phyloP scores from a whole-genome alignment of 1,139 yeast genomes.

The Candida sojae region DNA sequence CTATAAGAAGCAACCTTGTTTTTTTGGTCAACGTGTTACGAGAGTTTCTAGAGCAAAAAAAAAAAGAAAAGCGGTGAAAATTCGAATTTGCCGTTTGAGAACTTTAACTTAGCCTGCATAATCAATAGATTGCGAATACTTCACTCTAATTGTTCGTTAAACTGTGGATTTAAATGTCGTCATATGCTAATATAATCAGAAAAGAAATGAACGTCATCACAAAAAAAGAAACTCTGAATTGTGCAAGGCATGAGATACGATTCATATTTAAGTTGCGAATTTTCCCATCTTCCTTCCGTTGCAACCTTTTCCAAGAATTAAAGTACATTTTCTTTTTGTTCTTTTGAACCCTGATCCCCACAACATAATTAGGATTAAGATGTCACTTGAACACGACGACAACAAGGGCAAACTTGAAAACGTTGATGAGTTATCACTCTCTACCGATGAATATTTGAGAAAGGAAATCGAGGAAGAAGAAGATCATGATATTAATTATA shows the following conservation, averaged over 20 bases:
- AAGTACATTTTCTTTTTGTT: no score
- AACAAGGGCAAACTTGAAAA: background rate
- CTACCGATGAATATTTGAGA: constrained; percentile 13
- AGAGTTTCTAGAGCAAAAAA: no score
- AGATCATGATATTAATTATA: constrained; percentile 39
- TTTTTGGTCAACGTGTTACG: no score
- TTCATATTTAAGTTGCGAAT: background rate
- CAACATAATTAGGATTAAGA: background rate
- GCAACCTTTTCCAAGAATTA: background rate
- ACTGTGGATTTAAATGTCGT: background rate
- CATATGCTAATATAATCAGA: background rate
- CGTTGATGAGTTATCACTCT: constrained; percentile 5
- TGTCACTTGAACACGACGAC: background rate
- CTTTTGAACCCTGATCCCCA: no score
- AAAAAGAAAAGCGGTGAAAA: no score
- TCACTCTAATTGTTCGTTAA: no score
- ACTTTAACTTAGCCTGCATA: no score
- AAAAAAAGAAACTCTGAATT: background rate
- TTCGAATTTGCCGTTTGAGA: no score
- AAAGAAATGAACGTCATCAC: background rate
- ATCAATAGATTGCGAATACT: no score
- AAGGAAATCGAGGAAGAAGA: constrained; percentile 12
- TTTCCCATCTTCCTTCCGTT: background rate
- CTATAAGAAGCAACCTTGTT: no score
- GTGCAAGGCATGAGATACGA: background rate